These are phyloP conservation scores for Coemansia sp. DNA, from an alignment of 192 early-diverging fungal species.

Conservation along the genomic window DNA sequence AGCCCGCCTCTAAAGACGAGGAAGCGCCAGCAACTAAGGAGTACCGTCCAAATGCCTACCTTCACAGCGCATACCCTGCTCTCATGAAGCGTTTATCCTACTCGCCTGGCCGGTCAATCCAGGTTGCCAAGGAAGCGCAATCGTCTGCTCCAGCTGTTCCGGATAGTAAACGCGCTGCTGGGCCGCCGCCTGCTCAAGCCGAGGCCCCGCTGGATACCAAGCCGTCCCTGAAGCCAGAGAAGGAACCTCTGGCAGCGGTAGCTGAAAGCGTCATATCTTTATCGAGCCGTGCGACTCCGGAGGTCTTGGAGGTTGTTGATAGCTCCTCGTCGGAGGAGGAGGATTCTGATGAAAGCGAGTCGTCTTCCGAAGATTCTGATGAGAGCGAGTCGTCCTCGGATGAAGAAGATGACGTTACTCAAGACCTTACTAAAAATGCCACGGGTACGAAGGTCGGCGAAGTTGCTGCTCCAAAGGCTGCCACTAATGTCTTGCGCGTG, in stretches of 20 bases:
- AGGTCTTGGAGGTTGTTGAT: too few relatives aligned
- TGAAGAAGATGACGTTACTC: not conserved
- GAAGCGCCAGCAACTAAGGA: not conserved
- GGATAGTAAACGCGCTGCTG: not conserved
- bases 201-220: not conserved
- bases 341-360: not conserved
- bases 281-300: not conserved
- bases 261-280: not conserved
- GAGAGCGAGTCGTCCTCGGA: constrained; percentile 10
- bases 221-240: not conserved
- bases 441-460: not conserved
- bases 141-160: not conserved
- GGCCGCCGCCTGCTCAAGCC: not conserved
- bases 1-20: not conserved
- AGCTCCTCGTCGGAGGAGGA: not conserved
- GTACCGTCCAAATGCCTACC: not conserved
- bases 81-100: not conserved
- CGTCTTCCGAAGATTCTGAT: constrained; percentile 5
- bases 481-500: not conserved
- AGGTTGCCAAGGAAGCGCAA: not conserved
- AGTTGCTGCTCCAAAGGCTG: not conserved
- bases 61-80: not conserved
- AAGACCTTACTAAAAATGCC: not conserved
- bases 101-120: not conserved
- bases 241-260: not conserved